Percentiles rank a stretch among this genome's conserved stretches.
Conservation (phyloP, 179 eudicot genomes). For the Silene noctiflora region DNA sequence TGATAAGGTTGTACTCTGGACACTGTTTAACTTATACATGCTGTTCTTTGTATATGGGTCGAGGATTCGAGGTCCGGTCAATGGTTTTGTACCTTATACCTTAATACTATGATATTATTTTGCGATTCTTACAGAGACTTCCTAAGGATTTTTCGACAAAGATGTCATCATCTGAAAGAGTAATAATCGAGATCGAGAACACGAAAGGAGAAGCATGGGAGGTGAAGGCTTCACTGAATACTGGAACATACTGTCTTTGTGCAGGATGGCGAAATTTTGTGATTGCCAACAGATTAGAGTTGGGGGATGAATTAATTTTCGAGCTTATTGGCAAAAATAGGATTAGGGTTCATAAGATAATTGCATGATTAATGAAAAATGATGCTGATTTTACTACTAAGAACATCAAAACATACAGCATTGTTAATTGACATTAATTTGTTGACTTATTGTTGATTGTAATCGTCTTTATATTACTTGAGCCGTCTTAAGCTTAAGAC, state of each 20-base stretch:
- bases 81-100: too few relatives aligned
- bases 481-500: too few relatives aligned
- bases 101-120: not conserved
- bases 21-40: too few relatives aligned
- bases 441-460: too few relatives aligned
- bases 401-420: not conserved
- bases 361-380: not conserved
- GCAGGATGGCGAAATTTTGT: constrained; percentile 20
- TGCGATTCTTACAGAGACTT: constrained; percentile 11
- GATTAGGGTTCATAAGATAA: constrained; percentile 7
- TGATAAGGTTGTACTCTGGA: too few relatives aligned
- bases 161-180: not conserved
- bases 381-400: not conserved
- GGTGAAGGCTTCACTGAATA: constrained; percentile 9
- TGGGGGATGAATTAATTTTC: not conserved
- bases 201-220: constrained; percentile 21
- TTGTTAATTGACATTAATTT: not conserved
- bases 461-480: too few relatives aligned
- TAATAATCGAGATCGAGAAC: constrained; percentile 1
- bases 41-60: too few relatives aligned
- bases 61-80: too few relatives aligned
- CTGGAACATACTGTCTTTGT: constrained; percentile 5
- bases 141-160: constrained; percentile 2
- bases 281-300: constrained; percentile 7
- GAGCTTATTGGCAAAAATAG: not conserved